Percentiles rank a stretch among this genome's conserved stretches.
phyloP scores from a whole-genome alignment of 139 green algal genomes.

The Micromonas pusilla region DNA sequence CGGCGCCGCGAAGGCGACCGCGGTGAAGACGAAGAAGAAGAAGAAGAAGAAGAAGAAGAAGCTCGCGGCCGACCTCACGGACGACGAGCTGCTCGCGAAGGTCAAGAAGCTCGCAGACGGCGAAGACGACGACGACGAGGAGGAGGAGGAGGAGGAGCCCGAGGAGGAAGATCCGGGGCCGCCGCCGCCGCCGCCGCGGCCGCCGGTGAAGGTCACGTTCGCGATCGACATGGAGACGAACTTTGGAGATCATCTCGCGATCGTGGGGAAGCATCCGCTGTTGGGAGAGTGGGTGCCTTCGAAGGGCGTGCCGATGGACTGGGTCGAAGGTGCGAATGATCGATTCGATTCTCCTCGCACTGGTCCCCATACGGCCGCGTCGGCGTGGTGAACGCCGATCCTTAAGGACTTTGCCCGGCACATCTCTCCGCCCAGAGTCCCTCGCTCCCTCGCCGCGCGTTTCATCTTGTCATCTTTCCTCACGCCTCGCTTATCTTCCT shows the following conservation, averaged over 20 bases:
- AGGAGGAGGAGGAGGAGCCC: not conserved
- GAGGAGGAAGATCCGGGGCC: not conserved
- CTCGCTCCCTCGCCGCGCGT: too few species aligned
- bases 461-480: too few species aligned
- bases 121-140: not conserved
- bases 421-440: too few species aligned
- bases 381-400: too few species aligned
- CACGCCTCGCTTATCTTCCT: too few species aligned
- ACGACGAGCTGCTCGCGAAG: too few species aligned
- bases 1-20: not conserved
- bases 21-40: not conserved
- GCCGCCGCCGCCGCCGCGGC: too few species aligned
- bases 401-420: too few species aligned
- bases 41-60: not conserved
- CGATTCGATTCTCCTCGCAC: too few species aligned
- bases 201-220: not conserved
- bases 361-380: too few species aligned
- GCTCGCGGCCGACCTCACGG: too few species aligned
- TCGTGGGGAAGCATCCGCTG: not conserved
- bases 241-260: constrained; percentile 8
- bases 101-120: not conserved
- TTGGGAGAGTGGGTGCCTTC: constrained; percentile 5
- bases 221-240: not conserved
- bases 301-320: constrained; percentile 22
- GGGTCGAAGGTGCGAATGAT: not conserved